phyloP scores from a whole-genome alignment of 2,329 filamentous ascomycete genomes.

The Immersiporthe knoxdaviesiana region DNA sequence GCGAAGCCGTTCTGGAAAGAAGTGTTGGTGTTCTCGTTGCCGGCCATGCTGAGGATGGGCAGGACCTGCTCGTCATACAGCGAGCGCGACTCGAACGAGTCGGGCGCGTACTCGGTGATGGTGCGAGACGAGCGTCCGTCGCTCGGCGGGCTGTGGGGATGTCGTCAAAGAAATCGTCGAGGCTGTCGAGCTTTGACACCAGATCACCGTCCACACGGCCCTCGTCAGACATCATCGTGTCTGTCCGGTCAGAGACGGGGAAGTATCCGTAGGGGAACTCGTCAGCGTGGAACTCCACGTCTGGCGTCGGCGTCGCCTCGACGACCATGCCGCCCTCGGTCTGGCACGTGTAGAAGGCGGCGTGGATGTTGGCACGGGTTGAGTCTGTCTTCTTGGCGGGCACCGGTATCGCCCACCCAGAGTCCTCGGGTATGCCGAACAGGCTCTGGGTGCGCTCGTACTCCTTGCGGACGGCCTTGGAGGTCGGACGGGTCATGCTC shows the following conservation, averaged over 20 bases:
- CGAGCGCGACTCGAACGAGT: constrained; percentile 73
- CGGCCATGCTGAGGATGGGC: constrained; percentile 86
- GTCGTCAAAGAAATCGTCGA: constrained; percentile 84
- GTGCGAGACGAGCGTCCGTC: constrained; percentile 66
- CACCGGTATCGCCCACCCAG: constrained; percentile 93
- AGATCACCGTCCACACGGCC: constrained; percentile 77
- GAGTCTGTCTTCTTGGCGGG: constrained; percentile 86
- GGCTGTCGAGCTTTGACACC: constrained; percentile 75
- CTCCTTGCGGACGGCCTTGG: constrained; percentile 85
- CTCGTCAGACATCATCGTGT: constrained; percentile 93
- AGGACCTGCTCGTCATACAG: constrained; percentile 92
- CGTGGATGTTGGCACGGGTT: constrained; percentile 90
- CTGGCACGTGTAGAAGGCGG: constrained; percentile 92
- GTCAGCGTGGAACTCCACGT: constrained; percentile 90
- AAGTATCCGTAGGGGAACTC: constrained; percentile 85
- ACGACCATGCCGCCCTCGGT: constrained; percentile 61
- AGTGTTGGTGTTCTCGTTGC: constrained; percentile 57
- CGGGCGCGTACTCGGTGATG: constrained; percentile 66
- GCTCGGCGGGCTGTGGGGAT: constrained; percentile 61
- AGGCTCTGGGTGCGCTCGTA: constrained; percentile 93
- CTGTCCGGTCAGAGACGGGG: constrained; percentile 71
- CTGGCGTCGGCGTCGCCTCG: constrained; percentile 72
- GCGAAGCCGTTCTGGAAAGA: constrained; percentile 89
- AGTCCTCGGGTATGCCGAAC: constrained; percentile 94
- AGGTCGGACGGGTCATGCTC: constrained; percentile 94